Evolutionary conservation across 495 filamentous ascomycete species (phyloP), one percentile per base, ranked within the genome.

Genomic region (Coniosporium apollinis): DNA sequence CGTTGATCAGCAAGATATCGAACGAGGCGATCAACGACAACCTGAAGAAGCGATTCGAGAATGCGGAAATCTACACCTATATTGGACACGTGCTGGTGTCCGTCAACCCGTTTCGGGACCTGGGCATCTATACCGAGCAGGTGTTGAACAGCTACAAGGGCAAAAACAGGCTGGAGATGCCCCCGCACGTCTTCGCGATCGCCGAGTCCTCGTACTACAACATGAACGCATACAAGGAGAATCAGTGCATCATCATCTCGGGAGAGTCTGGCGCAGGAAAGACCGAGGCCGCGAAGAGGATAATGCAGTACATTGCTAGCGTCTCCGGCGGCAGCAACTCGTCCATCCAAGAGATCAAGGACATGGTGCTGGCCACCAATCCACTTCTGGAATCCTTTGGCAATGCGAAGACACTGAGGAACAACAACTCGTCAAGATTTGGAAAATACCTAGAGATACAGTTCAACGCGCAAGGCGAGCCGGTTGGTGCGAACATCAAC

Each of bases 11-110:
- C 62, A 94, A 96, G 61, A 89, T 99, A 41, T 89, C 85, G 41
- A 94, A 96, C 53, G 91, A 99, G 56, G 85, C 86, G 13, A 99
- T 99, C 64, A 99, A 99, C 59, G 87, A 94, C 38, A 99, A 99
- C 57, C 51, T 99, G 57, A 91, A 93, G 64, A 82, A 93, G 56
- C 76, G 91, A 26, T 99, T 99, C 56, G 81, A 94, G 49, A 82
- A 85, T 66, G 74, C 64, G 44, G 85, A 96, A 62, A 99, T 99
- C 55, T 99, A 99, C 62, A 99, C 91, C 38, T 99, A 99, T 63
- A 99, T 99, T 51, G 91, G 91, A 59, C 87, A 96, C 82, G 91
- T 99, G 57, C 57, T 99, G 67, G 91, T 99, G 44, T 96, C 91
- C 19, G 91, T 99, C 59, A 99, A 99, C 60, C 91, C 91, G 29